Conservation (phyloP, 345 rosid species). For the Sonneratia caseolaris region DNA sequence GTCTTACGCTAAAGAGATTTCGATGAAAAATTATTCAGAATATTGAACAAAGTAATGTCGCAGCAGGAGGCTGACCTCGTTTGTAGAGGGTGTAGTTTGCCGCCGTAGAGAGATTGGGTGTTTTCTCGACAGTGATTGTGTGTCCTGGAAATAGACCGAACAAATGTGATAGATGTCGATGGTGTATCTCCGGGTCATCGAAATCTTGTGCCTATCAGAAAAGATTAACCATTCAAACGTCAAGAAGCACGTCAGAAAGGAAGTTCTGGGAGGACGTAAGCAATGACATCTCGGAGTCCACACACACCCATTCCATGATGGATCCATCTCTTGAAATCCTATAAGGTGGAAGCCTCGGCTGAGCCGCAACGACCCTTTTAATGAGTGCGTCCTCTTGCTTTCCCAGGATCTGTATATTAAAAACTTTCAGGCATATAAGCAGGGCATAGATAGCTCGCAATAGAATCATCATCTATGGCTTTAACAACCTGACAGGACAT, state of each 20-base stretch:
- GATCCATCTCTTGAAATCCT: constrained; percentile 78
- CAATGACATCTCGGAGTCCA: background rate
- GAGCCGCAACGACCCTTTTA: constrained; percentile 48
- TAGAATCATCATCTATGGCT: background rate
- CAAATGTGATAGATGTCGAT: constrained; percentile 84
- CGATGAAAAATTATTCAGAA: background rate
- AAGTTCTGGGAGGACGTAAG: background rate
- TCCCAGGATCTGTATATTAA: constrained; percentile 56
- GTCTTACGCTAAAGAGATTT: background rate
- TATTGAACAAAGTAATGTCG: background rate
- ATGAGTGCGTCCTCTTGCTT: constrained; percentile 46
- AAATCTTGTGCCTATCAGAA: constrained; percentile 61
- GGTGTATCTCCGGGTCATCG: constrained; percentile 73
- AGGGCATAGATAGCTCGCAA: too few relatives aligned
- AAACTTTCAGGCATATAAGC: background rate
- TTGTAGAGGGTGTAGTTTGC: constrained; percentile 53
- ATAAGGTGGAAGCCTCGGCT: constrained; percentile 59
- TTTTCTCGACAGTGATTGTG: constrained; percentile 52
- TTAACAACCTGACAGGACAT: background rate
- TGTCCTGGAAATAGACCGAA: constrained; percentile 96
- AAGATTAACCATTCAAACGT: background rate
- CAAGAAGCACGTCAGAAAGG: background rate
- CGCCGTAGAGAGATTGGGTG: constrained; percentile 76
- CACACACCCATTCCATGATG: constrained; percentile 89
- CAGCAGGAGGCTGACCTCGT: constrained; percentile 43